Conservation (phyloP, 1,284 basidiomycete species). For the Trichosporon asahii region DNA sequence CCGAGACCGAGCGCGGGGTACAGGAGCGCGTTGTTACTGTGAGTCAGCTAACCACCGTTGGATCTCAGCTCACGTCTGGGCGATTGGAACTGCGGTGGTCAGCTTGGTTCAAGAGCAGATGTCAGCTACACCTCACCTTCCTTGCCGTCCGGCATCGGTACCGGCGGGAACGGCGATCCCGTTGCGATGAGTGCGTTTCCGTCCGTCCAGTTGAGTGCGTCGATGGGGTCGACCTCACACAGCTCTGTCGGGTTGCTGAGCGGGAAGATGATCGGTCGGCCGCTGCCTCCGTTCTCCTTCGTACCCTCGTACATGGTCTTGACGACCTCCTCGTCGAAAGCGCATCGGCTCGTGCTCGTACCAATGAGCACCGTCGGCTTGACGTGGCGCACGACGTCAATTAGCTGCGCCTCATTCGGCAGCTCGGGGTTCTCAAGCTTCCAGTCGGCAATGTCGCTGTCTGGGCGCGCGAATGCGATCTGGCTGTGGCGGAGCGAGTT, state of each 20-base stretch:
- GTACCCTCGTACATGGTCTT: slow-evolving; percentile 63
- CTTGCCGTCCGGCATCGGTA: slow-evolving; percentile 62
- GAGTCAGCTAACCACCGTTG: slow-evolving; percentile 30
- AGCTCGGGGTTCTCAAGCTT: slow-evolving; percentile 20
- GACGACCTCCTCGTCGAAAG: slow-evolving; percentile 71
- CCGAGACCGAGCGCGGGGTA: slow-evolving; percentile 78
- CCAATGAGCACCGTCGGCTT: slow-evolving; percentile 77
- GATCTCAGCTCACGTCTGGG: slow-evolving; percentile 9
- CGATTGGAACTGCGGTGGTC: not conserved
- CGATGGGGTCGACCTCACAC: slow-evolving; percentile 67
- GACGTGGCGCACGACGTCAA: slow-evolving; percentile 61
- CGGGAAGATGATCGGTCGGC: slow-evolving; percentile 73
- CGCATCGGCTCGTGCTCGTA: slow-evolving; percentile 72
- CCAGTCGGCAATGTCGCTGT: slow-evolving; percentile 52
- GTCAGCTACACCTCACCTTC: slow-evolving; percentile 27
- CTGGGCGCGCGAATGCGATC: slow-evolving; percentile 51
- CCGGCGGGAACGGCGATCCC: slow-evolving; percentile 74
- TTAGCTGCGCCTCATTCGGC: slow-evolving; percentile 48
- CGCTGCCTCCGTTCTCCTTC: not conserved
- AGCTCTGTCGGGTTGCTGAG: slow-evolving; percentile 75
- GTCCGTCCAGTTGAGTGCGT: slow-evolving; percentile 60
- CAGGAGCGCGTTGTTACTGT: slow-evolving; percentile 63
- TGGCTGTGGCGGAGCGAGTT: slow-evolving; percentile 48
- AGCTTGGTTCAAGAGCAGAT: not conserved
- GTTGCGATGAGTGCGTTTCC: slow-evolving; percentile 74